These are phyloP conservation scores for Penicillium paradoxum DNA, from an alignment of 495 filamentous ascomycete genomes.

Conservation along the genomic window DNA sequence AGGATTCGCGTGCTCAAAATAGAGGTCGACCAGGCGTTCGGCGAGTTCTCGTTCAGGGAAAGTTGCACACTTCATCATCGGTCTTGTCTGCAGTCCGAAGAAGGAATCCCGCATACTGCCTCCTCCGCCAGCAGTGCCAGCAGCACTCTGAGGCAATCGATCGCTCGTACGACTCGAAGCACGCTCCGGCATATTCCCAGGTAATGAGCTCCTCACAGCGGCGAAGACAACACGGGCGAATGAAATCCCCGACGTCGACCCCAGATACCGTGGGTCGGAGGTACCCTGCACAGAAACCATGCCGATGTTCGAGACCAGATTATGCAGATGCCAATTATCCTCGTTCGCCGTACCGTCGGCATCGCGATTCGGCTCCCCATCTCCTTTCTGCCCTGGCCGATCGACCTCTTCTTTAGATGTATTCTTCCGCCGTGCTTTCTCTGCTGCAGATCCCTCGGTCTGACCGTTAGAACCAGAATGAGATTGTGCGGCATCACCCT, in stretches of 20 bases:
- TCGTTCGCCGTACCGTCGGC: constrained; percentile 38
- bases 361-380: constrained; percentile 14
- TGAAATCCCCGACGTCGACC: constrained; percentile 85
- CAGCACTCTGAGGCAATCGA: constrained; percentile 37
- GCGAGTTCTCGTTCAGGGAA: constrained; percentile 77
- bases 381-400: constrained; percentile 32
- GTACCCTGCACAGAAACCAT: constrained; percentile 72
- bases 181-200: constrained; percentile 52
- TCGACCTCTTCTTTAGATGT: constrained; percentile 24
- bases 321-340: constrained; percentile 60
- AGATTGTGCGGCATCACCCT: constrained; percentile 24
- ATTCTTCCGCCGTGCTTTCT: constrained; percentile 22
- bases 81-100: constrained; percentile 87
- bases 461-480: constrained; percentile 13
- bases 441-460: constrained; percentile 7
- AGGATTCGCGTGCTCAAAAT: constrained; percentile 93
- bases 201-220: constrained; percentile 81
- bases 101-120: constrained; percentile 90
- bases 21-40: constrained; percentile 67
- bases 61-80: constrained; percentile 75
- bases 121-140: constrained; percentile 42
- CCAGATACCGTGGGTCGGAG: constrained; percentile 74
- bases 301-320: constrained; percentile 70
- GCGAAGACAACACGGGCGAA: constrained; percentile 94
- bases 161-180: constrained; percentile 47